Base-by-base conservation (phyloP, 2,329 filamentous ascomycete species). In the Cordyceps cateniannulata region DNA sequence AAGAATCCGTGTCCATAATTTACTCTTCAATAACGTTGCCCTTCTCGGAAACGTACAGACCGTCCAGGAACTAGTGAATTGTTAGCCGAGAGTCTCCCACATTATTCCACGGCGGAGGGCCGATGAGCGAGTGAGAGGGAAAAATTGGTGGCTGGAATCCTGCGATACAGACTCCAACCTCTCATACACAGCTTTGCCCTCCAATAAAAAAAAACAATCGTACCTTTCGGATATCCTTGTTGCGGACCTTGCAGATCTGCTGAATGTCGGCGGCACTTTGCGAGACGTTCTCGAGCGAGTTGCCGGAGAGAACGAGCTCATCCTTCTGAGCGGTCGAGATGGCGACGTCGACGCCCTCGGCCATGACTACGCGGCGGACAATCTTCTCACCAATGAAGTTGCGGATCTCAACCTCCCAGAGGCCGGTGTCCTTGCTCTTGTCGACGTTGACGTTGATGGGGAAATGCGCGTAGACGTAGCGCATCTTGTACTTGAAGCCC, bases 161-260 rank as follows among this genome's bases (percentile, higher is more conserved):
- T 10, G 32, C 10, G 32, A 12, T 12, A 35, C 32, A 9, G 32
- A 35, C 8, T 12, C 10, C 8, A 35, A 35, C 4, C 32, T 35
- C 32, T 9, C 32, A 9, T 35, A 12, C 32, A 35, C 32, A 35
- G 4, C 32, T 10, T 2, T 35, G 32, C 32, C 32, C 25, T 49
- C 16, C 14, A 16, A 27, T 24, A 3, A 24, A 5, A 38, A 9
- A 10, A 42, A 25, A 42, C 20, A 20, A 27, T 47, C 51, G 47
- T 52, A 92, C 89, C 90, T 97, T 97, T 84, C 96, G 92, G 85
- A 99, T 99, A 96, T 99, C 95, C 92, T 99, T 99, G 91, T 99
- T 99, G 80, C 92, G 88, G 81, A 99, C 95, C 82, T 87, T 87
- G 92, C 95, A 99, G 82, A 95, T 93, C 83, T 99, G 95, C 86